Evolutionary conservation across 192 early-diverging fungal species (phyloP), one percentile per base, ranked within the genome.

Genomic region (Coemansia pectinata): DNA sequence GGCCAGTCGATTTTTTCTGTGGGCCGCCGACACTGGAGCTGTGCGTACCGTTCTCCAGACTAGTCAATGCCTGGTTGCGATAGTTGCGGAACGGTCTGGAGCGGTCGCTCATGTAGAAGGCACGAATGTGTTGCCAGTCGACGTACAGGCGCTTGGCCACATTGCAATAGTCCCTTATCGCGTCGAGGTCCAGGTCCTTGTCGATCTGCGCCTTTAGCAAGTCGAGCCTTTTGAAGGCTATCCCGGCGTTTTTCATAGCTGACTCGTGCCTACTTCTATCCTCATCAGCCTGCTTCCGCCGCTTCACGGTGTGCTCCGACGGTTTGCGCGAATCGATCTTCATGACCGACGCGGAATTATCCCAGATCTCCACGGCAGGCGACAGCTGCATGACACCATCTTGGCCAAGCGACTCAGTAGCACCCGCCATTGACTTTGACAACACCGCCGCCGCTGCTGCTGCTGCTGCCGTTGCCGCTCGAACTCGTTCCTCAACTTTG

Each of bases 81-180:
- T 84, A 86, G 7, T 47, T 44, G 40, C 68, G 71, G 62, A 86
- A 86, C 41, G 69, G 81, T 33, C 48, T 50, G 39, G 36, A 11
- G 29, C 74, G 66, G 12, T 84, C 66, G 0, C 57, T 15, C 63
- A 47, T 40, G 63, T 76, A 80, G 34, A 86, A 84, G 10, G 73
- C 69, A 2, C 62, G 63, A 44, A 72, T 78, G 21, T 67, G 72
- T 8, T 67, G 69, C 77, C 81, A 86, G 62, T 84, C 81, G 9
- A 52, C 40, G 19, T 61, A 83, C 63, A 86, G 39, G 12, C 69
- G 41, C 25, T 67, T 48, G 0, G 81, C 81, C 14, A 71, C 70
- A 2, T 21, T 52, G 57, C 81, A 79, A 67, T 78, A 86, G 25
- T 81, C 71, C 8, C 17, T 10, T 2, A 73, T 47, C 0, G 75